A percentile compares a stretch with the other conserved stretches of the same genome.
These are phyloP conservation scores for Coniferiporia weirii DNA, from an alignment of 1,284 basidiomycete genomes.

Conservation along the genomic window DNA sequence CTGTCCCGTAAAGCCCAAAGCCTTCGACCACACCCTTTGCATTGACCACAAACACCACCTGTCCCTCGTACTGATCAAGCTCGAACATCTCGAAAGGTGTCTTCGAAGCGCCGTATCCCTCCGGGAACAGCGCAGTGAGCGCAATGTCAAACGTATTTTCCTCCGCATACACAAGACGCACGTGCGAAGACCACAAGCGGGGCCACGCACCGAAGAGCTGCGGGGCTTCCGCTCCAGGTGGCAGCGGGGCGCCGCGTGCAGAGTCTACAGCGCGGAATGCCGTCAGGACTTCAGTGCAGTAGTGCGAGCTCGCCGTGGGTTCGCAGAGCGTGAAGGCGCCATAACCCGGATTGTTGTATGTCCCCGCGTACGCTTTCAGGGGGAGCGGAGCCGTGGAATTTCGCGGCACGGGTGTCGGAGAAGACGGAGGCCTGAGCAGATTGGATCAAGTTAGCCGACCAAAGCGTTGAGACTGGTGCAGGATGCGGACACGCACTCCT, in stretches of 20 bases:
- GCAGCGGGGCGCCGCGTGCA: conserved; percentile 4
- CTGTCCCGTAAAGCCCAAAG: conserved; percentile 21
- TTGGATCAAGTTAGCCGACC: background rate
- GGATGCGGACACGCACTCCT: background rate
- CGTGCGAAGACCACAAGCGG: conserved; percentile 21
- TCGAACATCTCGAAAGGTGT: conserved; percentile 22
- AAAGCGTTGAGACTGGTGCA: background rate
- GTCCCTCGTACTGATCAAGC: background rate
- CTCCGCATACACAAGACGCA: conserved; percentile 18
- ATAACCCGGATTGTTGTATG: conserved; percentile 23
- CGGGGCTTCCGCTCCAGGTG: background rate
- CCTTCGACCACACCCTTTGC: conserved; percentile 19
- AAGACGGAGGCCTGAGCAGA: background rate
- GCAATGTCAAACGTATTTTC: conserved; percentile 18
- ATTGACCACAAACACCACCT: conserved; percentile 20
- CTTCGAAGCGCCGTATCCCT: conserved; percentile 25
- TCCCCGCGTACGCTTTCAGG: conserved; percentile 21
- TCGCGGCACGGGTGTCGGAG: background rate
- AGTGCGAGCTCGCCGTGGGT: conserved; percentile 15
- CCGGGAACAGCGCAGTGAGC: conserved; percentile 22
- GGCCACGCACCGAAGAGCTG: conserved; percentile 20
- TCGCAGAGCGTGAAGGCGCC: conserved; percentile 23
- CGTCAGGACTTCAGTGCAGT: conserved; percentile 20
- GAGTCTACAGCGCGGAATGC: conserved; percentile 19
- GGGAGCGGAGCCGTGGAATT: conserved; percentile 13